A percentile compares a stretch with the other conserved stretches of the same genome.
phyloP scores from a whole-genome alignment of 2,329 filamentous ascomycete species.

The Trichoderma sp. region DNA sequence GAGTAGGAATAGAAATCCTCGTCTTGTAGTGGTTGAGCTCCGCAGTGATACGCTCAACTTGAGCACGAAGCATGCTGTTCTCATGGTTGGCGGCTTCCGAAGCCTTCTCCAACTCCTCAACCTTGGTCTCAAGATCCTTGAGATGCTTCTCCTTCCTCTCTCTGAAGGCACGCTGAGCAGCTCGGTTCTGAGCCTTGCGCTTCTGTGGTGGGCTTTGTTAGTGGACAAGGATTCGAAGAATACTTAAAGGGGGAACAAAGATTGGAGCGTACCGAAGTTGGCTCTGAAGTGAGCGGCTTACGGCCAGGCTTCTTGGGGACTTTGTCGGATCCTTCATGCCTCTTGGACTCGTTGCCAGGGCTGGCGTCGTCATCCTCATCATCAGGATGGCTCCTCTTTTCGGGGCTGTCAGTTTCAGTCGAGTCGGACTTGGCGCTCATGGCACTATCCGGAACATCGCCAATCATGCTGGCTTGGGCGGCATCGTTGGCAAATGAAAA shows the following conservation, averaged over 20 bases:
- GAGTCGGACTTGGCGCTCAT: constrained; percentile 58
- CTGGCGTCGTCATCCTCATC: constrained; percentile 64
- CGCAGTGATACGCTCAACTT: constrained; percentile 81
- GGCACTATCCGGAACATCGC: constrained; percentile 57
- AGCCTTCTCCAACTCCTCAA: constrained; percentile 74
- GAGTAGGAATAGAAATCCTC: constrained; percentile 63
- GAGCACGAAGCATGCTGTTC: constrained; percentile 78
- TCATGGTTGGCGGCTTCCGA: constrained; percentile 82
- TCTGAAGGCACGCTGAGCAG: constrained; percentile 87
- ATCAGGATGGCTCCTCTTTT: constrained; percentile 72
- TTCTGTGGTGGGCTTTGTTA: constrained; percentile 55
- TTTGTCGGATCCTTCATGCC: constrained; percentile 81
- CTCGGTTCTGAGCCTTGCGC: constrained; percentile 92
- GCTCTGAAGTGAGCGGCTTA: constrained; percentile 93
- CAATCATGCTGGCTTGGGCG: constrained; percentile 68
- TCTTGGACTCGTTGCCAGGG: constrained; percentile 56
- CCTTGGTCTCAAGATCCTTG: constrained; percentile 78
- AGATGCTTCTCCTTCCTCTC: constrained; percentile 93
- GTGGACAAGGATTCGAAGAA: constrained; percentile 11
- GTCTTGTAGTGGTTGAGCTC: constrained; percentile 92
- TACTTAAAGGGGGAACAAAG: neutral
- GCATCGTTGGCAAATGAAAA: constrained; percentile 51
- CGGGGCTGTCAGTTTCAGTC: constrained; percentile 52
- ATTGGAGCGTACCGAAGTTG: constrained; percentile 75
- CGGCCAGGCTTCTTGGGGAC: constrained; percentile 91